phyloP scores from a whole-genome alignment of 371 early-diverging fungal genomes.

The Saksenaea oblongispora region DNA sequence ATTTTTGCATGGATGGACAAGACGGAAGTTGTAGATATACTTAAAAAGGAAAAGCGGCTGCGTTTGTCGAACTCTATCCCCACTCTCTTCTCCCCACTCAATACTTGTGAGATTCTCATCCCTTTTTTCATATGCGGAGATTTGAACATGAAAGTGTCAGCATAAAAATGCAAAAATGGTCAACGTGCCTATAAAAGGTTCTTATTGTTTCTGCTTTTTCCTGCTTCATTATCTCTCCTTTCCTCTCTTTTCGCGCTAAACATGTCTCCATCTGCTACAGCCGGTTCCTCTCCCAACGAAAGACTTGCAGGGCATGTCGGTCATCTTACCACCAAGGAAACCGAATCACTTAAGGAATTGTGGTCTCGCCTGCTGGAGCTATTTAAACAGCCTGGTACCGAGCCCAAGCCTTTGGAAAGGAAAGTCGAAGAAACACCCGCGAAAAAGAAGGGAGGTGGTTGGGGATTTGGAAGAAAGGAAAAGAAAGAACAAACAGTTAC shows the following conservation, averaged over 20 bases:
- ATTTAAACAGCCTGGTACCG: slow-evolving; percentile 41
- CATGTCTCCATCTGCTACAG: slow-evolving; percentile 18
- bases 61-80: neutral
- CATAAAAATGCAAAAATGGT: neutral
- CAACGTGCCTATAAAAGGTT: neutral
- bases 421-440: slow-evolving; percentile 17
- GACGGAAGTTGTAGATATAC: neutral
- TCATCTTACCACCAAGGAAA: slow-evolving; percentile 52
- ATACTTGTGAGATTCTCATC: slow-evolving; percentile 1
- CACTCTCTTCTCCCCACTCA: too few relatives aligned
- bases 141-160: neutral
- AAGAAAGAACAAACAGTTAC: slow-evolving; percentile 15
- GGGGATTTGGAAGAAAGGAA: slow-evolving; percentile 38
- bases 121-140: neutral
- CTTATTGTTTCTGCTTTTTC: slow-evolving; percentile 6
- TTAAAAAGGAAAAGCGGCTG: neutral
- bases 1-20: neutral
- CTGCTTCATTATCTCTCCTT: neutral
- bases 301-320: slow-evolving; percentile 42
- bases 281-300: too few relatives aligned
- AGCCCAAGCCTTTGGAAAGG: neutral
- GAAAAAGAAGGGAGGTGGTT: slow-evolving; percentile 19
- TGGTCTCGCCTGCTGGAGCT: slow-evolving; percentile 53
- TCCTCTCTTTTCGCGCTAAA: neutral
- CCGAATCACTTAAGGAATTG: slow-evolving; percentile 50